phyloP scores from a whole-genome alignment of 2,329 filamentous ascomycete genomes.

The Xylogone sp. region DNA sequence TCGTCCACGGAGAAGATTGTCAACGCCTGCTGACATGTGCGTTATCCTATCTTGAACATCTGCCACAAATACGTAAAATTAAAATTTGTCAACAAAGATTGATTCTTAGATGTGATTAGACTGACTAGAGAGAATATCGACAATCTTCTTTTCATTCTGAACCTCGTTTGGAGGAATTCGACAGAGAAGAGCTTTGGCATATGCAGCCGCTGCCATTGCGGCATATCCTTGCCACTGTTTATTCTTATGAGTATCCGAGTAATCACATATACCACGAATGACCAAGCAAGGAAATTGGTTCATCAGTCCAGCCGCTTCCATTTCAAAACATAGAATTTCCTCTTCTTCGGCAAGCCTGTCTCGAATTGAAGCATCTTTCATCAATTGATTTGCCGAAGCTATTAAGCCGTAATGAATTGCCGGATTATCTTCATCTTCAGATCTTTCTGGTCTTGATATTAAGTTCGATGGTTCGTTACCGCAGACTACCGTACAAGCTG shows the following conservation, averaged over 20 bases:
- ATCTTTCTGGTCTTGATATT: constrained; percentile 2
- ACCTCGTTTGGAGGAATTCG: constrained; percentile 10
- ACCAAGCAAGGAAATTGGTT: constrained; percentile 24
- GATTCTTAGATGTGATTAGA: too few species aligned
- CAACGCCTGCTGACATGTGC: too few species aligned
- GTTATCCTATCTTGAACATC: too few species aligned
- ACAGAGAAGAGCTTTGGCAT: constrained; percentile 12
- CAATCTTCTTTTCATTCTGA: constrained; percentile 8
- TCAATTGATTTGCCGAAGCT: constrained; percentile 26
- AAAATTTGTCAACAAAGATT: too few species aligned
- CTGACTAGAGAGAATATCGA: too few species aligned
- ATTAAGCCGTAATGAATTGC: constrained; percentile 30
- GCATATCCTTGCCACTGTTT: constrained; percentile 2
- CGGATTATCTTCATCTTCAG: constrained; percentile 14
- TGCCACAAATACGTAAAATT: too few species aligned
- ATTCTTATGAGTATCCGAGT: constrained; percentile 19
- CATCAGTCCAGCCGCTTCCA: constrained; percentile 25
- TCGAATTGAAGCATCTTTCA: constrained; percentile 22
- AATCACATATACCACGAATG: constrained; percentile 30
- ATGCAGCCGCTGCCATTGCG: constrained; percentile 6
- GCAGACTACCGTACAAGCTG: constrained; percentile 10
- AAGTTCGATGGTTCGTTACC: constrained; percentile 10
- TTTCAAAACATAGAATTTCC: constrained; percentile 27
- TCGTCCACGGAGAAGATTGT: too few species aligned
- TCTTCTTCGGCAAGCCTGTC: constrained; percentile 20